Evolutionary conservation across 768 basidiomycete genomes (phyloP), one percentile per base, ranked within the genome.

Genomic region (Podaxis sp.): DNA sequence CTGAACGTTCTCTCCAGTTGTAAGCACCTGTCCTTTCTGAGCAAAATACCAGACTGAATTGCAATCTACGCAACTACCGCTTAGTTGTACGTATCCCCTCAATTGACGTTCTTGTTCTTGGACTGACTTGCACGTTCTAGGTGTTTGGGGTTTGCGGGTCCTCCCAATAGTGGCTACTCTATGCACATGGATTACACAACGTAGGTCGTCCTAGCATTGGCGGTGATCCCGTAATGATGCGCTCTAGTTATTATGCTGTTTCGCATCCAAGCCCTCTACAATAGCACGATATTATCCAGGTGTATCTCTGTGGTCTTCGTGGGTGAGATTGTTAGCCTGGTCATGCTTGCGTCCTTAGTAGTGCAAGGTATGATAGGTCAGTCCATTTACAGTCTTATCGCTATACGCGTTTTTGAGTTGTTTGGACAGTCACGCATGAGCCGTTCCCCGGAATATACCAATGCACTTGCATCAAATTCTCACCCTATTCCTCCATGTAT

Each of bases 221-320:
- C 38, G 4, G n/a, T 52, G 24, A 3, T 38, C 29, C 5, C 9
- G 13, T n/a, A 25, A 33, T 54, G 50, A 52, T 22, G 22, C 24
- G 24, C 15, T 27, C 40, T 25, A 74, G 73, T 68, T 52, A 69
- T 73, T 43, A 67, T 74, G 67, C 67, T 66, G 12, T 19, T 17
- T 19, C 43, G n/a, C 43, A 46, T 46, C 43, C n/a, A n/a, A 19
- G 43, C n/a, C 43, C 25, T 74, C n/a, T 74, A 71, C 58, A 40
- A 43, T 5, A 66, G 68, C 4, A 64, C 33, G 33, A 62, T 36
- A 8, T 46, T 72, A 22, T 63, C 66, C 15, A 55, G 25, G 4
- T 47, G 66, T 24, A 61, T 74, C 41, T 63, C 61, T 6, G 53
- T 54, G 0, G 54, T 67, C 41, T 73, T 69, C 64, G 49, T 62